These are phyloP conservation scores for Limnanthes douglasii DNA, from an alignment of 345 rosid genomes.

Conservation along the genomic window DNA sequence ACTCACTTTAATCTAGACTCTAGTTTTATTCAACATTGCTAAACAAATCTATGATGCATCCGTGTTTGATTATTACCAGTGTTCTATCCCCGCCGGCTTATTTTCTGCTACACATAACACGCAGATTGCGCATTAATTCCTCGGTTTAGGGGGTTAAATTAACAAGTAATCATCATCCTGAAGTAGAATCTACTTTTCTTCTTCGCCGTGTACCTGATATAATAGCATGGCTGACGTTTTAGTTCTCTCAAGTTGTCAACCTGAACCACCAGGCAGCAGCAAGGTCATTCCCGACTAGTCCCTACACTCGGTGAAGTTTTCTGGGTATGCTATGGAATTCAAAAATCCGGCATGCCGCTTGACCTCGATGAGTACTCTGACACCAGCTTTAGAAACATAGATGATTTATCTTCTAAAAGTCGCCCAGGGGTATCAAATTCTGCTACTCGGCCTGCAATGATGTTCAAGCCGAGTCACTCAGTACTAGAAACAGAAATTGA, in stretches of 20 bases:
- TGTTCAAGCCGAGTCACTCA: neutral
- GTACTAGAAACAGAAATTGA: neutral
- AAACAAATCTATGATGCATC: constrained; percentile 9
- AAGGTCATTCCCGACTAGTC: neutral
- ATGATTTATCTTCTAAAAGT: constrained; percentile 83
- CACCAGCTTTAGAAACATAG: constrained; percentile 89
- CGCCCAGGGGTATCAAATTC: constrained; percentile 78
- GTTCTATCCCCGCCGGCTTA: constrained; percentile 7
- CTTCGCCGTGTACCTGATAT: constrained; percentile 5
- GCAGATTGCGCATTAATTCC: constrained; percentile 4
- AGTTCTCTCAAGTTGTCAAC: constrained; percentile 2
- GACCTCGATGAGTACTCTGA: constrained; percentile 90
- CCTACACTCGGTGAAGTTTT: constrained; percentile 7
- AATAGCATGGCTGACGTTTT: neutral
- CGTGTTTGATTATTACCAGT: constrained; percentile 9
- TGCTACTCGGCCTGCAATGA: constrained; percentile 68
- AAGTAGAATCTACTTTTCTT: constrained; percentile 6
- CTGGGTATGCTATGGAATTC: constrained; percentile 17
- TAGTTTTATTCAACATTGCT: constrained; percentile 16
- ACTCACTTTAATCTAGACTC: constrained; percentile 10
- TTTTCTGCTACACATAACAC: constrained; percentile 6
- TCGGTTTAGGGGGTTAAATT: constrained; percentile 6
- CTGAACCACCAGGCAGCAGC: constrained; percentile 9
- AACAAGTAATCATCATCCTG: constrained; percentile 5
- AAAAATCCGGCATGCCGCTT: constrained; percentile 76